Evolutionary conservation across 2,329 filamentous ascomycete genomes (phyloP), one percentile per base, ranked within the genome.

Genomic region (Esteya vermicola): DNA sequence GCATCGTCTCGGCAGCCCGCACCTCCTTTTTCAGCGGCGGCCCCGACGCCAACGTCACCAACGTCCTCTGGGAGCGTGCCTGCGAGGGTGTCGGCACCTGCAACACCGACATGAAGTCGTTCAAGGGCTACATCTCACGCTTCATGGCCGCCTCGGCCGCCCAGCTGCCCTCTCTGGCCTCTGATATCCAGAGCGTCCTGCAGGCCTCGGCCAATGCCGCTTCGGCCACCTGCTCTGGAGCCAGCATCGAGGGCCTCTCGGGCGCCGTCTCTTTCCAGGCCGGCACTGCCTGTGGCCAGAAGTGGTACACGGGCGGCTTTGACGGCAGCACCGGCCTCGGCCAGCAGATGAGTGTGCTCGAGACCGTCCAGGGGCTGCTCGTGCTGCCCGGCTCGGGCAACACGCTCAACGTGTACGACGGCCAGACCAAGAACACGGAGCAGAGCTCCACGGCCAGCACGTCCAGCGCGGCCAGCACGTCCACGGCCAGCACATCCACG

Each of bases 41-140:
- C 35, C 64, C 67, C 5, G 64, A 60, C 35, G 51, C 61, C 14
- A 70, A 73, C 48, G 58, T 65, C 6, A 70, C 72, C 19, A 61
- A 73, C 51, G 59, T 81, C 56, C 75, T 83, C 70, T 75, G 64
- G 51, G 78, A 84, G 56, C 63, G 64, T 33, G 71, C 73, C n/a
- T 84, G 79, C 60, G 79, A 84, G 55, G 58, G 56, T 4, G 57
- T 62, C 43, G 57, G 59, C 39, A 62, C 52, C 1, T 85, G 80
- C 57, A 70, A 74, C 52, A 64, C 59, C 37, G 78, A 82, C 55
- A 75, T 78, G 65, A 69, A 67, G 49, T 74, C 72, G 9, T 81
- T 78, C 67, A 85, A 84, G 58, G 77, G 67, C 33, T 79, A 77
- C 53, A 63, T 81, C 23, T 63, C 75, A 21, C 72, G 76, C 40